Conservation (phyloP, 768 basidiomycete species). For the Ramaria sp. region DNA sequence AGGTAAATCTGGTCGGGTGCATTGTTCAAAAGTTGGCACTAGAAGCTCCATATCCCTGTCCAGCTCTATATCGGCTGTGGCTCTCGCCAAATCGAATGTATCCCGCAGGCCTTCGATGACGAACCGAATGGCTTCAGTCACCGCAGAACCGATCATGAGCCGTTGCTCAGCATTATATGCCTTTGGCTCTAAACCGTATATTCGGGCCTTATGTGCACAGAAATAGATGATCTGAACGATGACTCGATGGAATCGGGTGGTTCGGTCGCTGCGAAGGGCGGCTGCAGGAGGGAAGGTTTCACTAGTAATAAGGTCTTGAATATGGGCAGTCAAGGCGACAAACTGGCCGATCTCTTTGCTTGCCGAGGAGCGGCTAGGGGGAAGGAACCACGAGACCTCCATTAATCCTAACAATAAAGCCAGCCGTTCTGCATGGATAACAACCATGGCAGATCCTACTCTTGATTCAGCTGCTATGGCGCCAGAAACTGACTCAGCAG, state of each 20-base stretch:
- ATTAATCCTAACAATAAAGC: slow-evolving; percentile 63
- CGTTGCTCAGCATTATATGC: slow-evolving; percentile 49
- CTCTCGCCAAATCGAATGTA: slow-evolving; percentile 53
- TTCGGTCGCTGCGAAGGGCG: slow-evolving; percentile 56
- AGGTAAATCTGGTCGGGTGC: slow-evolving; percentile 56
- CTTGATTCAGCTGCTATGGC: slow-evolving; percentile 59
- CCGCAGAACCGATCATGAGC: slow-evolving; percentile 42
- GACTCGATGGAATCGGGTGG: slow-evolving; percentile 66
- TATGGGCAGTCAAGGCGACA: slow-evolving; percentile 45
- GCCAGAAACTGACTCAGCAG: slow-evolving; percentile 54
- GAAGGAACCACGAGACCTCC: slow-evolving; percentile 65
- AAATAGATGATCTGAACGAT: slow-evolving; percentile 77
- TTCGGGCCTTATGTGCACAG: slow-evolving; percentile 53
- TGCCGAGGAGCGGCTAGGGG: slow-evolving; percentile 32
- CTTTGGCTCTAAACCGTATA: slow-evolving; percentile 36
- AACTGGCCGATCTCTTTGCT: slow-evolving; percentile 50
- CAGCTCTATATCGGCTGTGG: slow-evolving; percentile 46
- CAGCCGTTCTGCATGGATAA: slow-evolving; percentile 67
- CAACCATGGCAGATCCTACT: slow-evolving; percentile 75
- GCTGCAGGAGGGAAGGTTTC: slow-evolving; percentile 62
- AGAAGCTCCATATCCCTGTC: slow-evolving; percentile 76
- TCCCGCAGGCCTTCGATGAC: slow-evolving; percentile 57
- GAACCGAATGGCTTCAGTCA: slow-evolving; percentile 52
- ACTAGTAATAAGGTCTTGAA: slow-evolving; percentile 58
- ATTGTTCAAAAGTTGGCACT: slow-evolving; percentile 75